Evolutionary conservation across 2,329 filamentous ascomycete species (phyloP).

Genomic region (Didymosphaeria variabile): DNA sequence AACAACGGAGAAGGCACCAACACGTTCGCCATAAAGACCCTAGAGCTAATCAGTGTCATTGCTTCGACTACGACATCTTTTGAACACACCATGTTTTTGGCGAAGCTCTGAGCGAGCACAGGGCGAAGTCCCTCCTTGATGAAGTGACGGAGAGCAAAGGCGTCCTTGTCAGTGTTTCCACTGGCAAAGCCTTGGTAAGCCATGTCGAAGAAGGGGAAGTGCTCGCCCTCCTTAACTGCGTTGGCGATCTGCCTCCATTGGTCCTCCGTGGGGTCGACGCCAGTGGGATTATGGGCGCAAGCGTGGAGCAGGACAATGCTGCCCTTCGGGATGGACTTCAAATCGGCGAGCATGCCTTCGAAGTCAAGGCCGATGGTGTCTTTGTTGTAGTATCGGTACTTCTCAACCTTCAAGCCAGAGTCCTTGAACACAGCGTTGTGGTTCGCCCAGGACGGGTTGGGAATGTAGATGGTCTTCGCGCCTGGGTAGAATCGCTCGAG

Average conservation of each 20-base stretch:
- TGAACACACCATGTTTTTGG: slow-evolving; percentile 91
- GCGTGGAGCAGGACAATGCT: slow-evolving; percentile 95
- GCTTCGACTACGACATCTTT: background rate
- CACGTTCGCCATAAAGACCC: slow-evolving; percentile 98
- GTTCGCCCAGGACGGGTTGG: slow-evolving; percentile 96
- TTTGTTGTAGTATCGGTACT: slow-evolving; percentile 99
- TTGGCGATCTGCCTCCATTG: slow-evolving; percentile 94
- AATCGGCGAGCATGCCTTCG: slow-evolving; percentile 87
- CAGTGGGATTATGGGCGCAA: slow-evolving; percentile 97
- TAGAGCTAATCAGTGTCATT: slow-evolving; percentile 40
- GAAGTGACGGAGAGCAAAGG: slow-evolving; percentile 93
- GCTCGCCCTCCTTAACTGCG: slow-evolving; percentile 83
- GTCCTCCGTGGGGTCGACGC: slow-evolving; percentile 88
- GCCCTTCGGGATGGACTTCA: slow-evolving; percentile 85
- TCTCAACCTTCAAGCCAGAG: slow-evolving; percentile 87
- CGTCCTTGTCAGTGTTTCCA: slow-evolving; percentile 89
- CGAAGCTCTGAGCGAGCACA: slow-evolving; percentile 90
- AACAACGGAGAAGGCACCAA: slow-evolving; percentile 94
- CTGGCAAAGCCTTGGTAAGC: slow-evolving; percentile 98
- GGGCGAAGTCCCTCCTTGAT: slow-evolving; percentile 90
- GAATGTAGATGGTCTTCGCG: slow-evolving; percentile 96
- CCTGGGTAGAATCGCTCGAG: slow-evolving; percentile 89
- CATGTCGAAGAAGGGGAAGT: slow-evolving; percentile 99
- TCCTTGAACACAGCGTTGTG: slow-evolving; percentile 97
- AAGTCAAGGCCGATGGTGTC: slow-evolving; percentile 98